Evolutionary conservation across 257 asterid genomes (phyloP).

Genomic region (Oldenlandia corymbosa): DNA sequence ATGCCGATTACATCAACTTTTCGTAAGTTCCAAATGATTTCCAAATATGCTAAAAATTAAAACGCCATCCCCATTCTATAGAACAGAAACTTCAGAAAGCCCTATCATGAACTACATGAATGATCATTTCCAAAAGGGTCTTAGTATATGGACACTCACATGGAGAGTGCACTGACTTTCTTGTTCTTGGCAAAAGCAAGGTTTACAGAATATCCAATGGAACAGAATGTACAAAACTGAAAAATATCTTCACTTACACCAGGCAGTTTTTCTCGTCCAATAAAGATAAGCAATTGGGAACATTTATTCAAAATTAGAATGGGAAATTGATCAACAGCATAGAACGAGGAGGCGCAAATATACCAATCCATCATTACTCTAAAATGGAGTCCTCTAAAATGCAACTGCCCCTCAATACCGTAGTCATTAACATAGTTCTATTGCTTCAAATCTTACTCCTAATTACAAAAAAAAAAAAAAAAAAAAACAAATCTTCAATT

Average conservation of each 20-base stretch:
- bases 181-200: neutral
- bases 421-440: neutral
- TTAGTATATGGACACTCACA: neutral
- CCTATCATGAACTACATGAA: neutral
- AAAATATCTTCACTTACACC: neutral
- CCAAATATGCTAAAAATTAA: neutral
- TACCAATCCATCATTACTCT: neutral
- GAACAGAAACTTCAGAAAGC: neutral
- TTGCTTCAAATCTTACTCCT: neutral
- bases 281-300: neutral
- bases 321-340: neutral
- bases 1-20: neutral
- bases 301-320: neutral
- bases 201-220: neutral
- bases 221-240: neutral
- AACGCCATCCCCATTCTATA: neutral
- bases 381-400: neutral
- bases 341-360: neutral
- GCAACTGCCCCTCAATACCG: neutral
- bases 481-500: neutral
- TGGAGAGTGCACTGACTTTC: neutral
- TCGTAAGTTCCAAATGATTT: neutral
- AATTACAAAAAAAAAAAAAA: too few species aligned
- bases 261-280: too few species aligned
- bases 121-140: neutral